Evolutionary conservation across 148 eudicot species (phyloP).

Genomic region (Chenopodium formosanum): DNA sequence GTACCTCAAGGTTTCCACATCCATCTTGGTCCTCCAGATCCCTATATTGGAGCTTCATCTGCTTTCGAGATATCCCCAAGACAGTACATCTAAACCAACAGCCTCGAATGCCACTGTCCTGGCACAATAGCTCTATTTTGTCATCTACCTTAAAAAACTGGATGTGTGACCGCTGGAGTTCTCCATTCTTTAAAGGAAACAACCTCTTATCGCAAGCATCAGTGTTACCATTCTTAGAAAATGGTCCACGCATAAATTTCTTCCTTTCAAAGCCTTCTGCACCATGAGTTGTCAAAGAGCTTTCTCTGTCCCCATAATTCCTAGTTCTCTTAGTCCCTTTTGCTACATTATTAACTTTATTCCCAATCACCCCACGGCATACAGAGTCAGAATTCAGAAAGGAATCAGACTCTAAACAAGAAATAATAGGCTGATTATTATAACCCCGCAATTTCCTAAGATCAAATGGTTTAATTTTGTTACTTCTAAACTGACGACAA

Average conservation of each 20-base stretch:
- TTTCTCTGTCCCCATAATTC: slow-evolving; percentile 42
- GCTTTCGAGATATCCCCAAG: slow-evolving; percentile 56
- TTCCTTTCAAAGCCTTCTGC: slow-evolving; percentile 28
- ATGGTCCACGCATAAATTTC: slow-evolving; percentile 30
- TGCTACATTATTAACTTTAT: slow-evolving; percentile 44
- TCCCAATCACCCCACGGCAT: slow-evolving; percentile 20
- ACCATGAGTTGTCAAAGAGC: slow-evolving; percentile 27
- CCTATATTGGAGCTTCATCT: slow-evolving; percentile 68
- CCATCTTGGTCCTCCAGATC: slow-evolving; percentile 84
- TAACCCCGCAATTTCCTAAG: slow-evolving; percentile 83
- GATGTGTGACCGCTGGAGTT: slow-evolving; percentile 29
- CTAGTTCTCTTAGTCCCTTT: slow-evolving; percentile 69
- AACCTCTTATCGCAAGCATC: slow-evolving; percentile 32
- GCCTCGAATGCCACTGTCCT: slow-evolving; percentile 94
- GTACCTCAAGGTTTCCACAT: slow-evolving; percentile 78
- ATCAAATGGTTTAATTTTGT: slow-evolving; percentile 81
- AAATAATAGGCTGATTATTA: slow-evolving; percentile 69
- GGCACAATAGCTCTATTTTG: slow-evolving; percentile 75
- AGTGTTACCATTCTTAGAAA: slow-evolving; percentile 36
- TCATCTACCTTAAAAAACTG: slow-evolving; percentile 51
- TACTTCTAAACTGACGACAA: slow-evolving; percentile 73
- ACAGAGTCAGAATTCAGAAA: slow-evolving; percentile 29
- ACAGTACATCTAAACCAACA: slow-evolving; percentile 95
- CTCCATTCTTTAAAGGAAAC: slow-evolving; percentile 41
- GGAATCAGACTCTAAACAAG: slow-evolving; percentile 63